A percentile compares a stretch with the other conserved stretches of the same genome.
These are phyloP conservation scores for Fusarium dlaminii DNA, from an alignment of 2,329 filamentous ascomycete species.

Conservation along the genomic window DNA sequence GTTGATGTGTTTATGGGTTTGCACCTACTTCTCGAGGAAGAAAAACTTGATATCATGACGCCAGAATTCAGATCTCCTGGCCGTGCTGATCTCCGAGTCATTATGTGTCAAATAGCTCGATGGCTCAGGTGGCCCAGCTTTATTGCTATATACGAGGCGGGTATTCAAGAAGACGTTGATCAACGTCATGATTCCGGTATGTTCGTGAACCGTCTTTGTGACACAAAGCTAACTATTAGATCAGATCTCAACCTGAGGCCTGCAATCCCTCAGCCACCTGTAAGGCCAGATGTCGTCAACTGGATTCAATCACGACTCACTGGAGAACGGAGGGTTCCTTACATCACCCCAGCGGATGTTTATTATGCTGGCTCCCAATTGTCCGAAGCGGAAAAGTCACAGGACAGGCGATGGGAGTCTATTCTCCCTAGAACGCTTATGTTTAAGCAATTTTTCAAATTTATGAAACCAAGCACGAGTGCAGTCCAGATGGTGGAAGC, in stretches of 20 bases:
- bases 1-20: slow-evolving; percentile 78
- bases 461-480: slow-evolving; percentile 61
- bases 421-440: slow-evolving; percentile 74
- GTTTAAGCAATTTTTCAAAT: slow-evolving; percentile 73
- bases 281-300: slow-evolving; percentile 57
- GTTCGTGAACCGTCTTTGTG: not conserved
- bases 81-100: slow-evolving; percentile 67
- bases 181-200: slow-evolving; percentile 53
- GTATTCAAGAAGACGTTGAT: slow-evolving; percentile 60
- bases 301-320: slow-evolving; percentile 63
- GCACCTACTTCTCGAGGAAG: slow-evolving; percentile 89
- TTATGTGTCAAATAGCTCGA: slow-evolving; percentile 80
- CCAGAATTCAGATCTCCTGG: slow-evolving; percentile 57
- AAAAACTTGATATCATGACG: slow-evolving; percentile 76
- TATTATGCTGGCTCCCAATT: slow-evolving; percentile 53
- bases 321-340: slow-evolving; percentile 48
- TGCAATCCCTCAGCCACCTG: slow-evolving; percentile 47
- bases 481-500: slow-evolving; percentile 75
- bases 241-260: slow-evolving; percentile 47
- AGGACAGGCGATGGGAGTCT: slow-evolving; percentile 54
- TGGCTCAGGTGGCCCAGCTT: slow-evolving; percentile 80
- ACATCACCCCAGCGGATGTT: slow-evolving; percentile 57
- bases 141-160: slow-evolving; percentile 59
- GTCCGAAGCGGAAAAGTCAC: slow-evolving; percentile 47
- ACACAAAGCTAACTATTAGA: slow-evolving; percentile 9